Evolutionary conservation across 2,329 filamentous ascomycete genomes (phyloP).

Genomic region (Ophiocordyceps camponoti-floridani): DNA sequence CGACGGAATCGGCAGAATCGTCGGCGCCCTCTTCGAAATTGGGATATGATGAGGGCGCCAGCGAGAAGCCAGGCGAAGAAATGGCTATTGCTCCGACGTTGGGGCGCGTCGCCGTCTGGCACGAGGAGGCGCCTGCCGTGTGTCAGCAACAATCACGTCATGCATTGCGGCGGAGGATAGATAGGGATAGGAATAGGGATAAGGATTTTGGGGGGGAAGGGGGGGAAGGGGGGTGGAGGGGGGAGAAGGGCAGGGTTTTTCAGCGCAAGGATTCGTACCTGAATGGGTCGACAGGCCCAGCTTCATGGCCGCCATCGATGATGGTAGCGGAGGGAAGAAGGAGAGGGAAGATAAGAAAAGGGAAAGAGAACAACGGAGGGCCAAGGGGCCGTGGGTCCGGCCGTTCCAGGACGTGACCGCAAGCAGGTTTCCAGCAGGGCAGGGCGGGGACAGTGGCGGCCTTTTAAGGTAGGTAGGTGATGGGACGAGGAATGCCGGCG

Average conservation of each 20-base stretch:
- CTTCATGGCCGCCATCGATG: neutral
- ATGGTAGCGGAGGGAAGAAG: no score
- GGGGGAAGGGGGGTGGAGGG: no score
- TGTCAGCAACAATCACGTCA: conserved; percentile 7
- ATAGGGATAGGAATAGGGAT: neutral
- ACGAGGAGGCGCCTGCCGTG: neutral
- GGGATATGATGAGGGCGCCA: conserved; percentile 21
- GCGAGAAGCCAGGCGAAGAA: conserved; percentile 12
- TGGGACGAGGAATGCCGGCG: neutral
- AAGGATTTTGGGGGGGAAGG: no score
- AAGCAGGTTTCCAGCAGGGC: neutral
- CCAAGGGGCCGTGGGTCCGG: neutral
- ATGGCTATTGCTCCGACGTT: neutral
- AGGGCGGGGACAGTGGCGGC: no score
- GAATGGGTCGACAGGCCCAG: neutral
- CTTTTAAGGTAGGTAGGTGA: no score
- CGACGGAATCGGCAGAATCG: conserved; percentile 37
- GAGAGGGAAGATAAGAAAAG: neutral
- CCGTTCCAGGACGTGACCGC: neutral
- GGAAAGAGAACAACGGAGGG: neutral
- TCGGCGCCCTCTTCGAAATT: conserved; percentile 38
- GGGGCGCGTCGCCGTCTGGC: neutral
- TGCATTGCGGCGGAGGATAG: neutral
- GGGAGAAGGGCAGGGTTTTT: no score
- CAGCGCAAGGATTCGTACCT: neutral